A percentile compares a stretch with the other conserved stretches of the same genome.
Evolutionary conservation across 257 asterid genomes (phyloP).

Genomic region (Rubia yunnanensis): DNA sequence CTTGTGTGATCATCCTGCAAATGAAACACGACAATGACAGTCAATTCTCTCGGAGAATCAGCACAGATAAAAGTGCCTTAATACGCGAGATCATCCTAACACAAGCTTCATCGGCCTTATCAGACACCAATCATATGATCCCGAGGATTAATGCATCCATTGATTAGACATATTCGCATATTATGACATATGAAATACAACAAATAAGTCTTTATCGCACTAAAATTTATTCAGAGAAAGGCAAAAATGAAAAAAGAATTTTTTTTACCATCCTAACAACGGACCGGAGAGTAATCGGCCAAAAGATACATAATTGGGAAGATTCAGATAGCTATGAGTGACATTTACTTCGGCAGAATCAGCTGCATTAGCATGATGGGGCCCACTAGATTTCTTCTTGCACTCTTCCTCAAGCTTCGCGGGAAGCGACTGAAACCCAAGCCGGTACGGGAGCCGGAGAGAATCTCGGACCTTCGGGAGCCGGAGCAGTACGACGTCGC

Average conservation of each 20-base stretch:
- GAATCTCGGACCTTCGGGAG: conserved; percentile 6
- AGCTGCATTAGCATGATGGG: conserved; percentile 17
- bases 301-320: conserved; percentile 74
- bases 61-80: background rate
- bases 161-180: too few relatives aligned
- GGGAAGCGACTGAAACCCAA: conserved; percentile 16
- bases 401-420: conserved; percentile 12
- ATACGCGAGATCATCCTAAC: too few relatives aligned
- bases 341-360: conserved; percentile 27
- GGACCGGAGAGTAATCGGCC: conserved; percentile 85
- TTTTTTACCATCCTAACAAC: conserved; percentile 84
- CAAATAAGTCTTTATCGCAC: too few relatives aligned
- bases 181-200: too few relatives aligned
- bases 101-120: too few relatives aligned
- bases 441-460: conserved; percentile 21
- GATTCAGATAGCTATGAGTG: conserved; percentile 46
- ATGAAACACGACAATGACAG: background rate
- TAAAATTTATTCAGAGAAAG: background rate
- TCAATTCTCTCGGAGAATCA: background rate
- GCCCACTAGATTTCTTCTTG: conserved; percentile 7
- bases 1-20: conserved; percentile 84
- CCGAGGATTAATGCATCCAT: too few relatives aligned
- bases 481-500: conserved; percentile 43
- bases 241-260: too few relatives aligned
- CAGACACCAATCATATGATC: too few relatives aligned